Conservation (phyloP, 2,329 filamentous ascomycete species). For the Fusarium succisae region DNA sequence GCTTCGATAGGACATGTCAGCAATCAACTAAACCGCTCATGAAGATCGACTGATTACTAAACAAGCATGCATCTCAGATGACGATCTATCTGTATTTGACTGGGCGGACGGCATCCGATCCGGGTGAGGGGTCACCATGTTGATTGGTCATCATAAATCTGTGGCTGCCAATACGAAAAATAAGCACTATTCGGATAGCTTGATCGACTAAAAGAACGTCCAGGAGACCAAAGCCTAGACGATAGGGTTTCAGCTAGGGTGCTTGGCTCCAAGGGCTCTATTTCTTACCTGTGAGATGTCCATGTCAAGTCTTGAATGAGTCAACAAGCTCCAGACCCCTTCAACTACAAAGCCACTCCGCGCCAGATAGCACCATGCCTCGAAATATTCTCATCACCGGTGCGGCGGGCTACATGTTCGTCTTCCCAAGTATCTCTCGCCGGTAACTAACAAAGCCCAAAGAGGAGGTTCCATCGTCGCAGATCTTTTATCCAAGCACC, state of each 20-base stretch:
- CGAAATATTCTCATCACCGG: not conserved
- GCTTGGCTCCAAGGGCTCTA: not conserved
- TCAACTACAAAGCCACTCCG: not conserved
- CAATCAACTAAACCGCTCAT: fast-evolving
- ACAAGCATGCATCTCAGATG: fast-evolving
- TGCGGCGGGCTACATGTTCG: not conserved
- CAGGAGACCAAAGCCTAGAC: not conserved
- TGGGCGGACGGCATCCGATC: not conserved
- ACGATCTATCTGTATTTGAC: not conserved
- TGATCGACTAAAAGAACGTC: no score
- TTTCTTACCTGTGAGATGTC: not conserved
- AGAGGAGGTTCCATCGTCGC: not conserved
- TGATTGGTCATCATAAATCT: not conserved
- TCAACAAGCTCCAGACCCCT: not conserved
- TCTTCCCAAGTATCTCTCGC: fast-evolving
- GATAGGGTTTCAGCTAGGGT: not conserved
- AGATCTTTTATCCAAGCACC: not conserved
- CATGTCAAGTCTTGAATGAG: not conserved
- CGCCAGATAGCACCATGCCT: not conserved
- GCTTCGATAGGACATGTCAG: not conserved
- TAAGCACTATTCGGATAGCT: not conserved
- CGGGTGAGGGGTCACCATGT: not conserved
- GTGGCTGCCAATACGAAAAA: not conserved
- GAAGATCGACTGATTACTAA: not conserved
- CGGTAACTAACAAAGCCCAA: not conserved